Evolutionary conservation across 345 rosid genomes (phyloP).

Genomic region (Arabis alpina): DNA sequence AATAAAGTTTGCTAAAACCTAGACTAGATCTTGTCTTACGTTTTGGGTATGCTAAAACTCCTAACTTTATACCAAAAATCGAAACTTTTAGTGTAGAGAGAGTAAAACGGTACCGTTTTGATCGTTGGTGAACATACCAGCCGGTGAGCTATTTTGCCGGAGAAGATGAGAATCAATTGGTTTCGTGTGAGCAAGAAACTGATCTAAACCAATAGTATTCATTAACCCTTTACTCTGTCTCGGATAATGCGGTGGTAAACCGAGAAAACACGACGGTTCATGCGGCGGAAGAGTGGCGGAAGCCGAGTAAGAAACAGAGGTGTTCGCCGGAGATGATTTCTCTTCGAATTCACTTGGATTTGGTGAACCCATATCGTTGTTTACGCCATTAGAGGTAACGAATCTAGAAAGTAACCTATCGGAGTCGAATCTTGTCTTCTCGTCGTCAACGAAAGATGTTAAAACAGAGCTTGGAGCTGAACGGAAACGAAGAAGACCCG

Average conservation of each 20-base stretch:
- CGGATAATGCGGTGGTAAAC: conserved; percentile 88
- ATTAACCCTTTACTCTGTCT: conserved; percentile 52
- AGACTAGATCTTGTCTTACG: conserved; percentile 34
- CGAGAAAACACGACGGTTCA: conserved; percentile 52
- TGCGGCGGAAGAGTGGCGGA: conserved; percentile 31
- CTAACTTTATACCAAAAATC: background rate
- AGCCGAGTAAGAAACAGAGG: conserved; percentile 36
- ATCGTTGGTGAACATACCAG: conserved; percentile 66
- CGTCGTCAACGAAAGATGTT: conserved; percentile 45
- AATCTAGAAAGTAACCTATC: too few species aligned
- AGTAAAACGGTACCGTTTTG: conserved; percentile 66
- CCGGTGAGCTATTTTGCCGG: conserved; percentile 85
- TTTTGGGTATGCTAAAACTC: background rate
- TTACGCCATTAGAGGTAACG: conserved; percentile 43
- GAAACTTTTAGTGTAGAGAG: background rate
- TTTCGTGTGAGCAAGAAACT: conserved; percentile 50
- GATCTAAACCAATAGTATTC: conserved; percentile 59
- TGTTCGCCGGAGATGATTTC: conserved; percentile 45
- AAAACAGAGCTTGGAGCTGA: conserved; percentile 78
- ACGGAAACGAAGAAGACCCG: conserved; percentile 81
- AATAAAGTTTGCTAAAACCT: background rate
- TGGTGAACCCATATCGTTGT: conserved; percentile 34
- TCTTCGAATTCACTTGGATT: conserved; percentile 38
- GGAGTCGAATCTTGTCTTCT: conserved; percentile 47
- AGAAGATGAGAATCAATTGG: conserved; percentile 52